These are phyloP conservation scores for Phytophthora pini DNA, from an alignment of 352 stramenopile species.

Conservation along the genomic window DNA sequence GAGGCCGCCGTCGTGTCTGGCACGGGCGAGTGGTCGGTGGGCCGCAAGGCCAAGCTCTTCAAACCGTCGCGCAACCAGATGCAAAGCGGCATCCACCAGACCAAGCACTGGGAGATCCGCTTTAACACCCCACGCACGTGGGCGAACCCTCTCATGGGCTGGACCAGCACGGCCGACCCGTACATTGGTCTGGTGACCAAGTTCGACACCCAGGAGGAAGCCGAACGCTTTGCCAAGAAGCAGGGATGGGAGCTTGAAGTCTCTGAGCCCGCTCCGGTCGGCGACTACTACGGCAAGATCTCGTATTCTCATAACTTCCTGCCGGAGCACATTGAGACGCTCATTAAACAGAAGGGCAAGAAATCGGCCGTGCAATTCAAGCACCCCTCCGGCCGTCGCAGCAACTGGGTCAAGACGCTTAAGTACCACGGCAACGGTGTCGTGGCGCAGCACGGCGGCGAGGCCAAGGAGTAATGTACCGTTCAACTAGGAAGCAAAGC, in stretches of 20 bases:
- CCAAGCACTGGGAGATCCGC: constrained; percentile 87
- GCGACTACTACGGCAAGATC: constrained; percentile 80
- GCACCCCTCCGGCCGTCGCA: constrained; percentile 75
- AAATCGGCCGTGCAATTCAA: constrained; percentile 79
- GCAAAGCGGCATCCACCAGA: constrained; percentile 85
- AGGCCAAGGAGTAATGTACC: constrained; percentile 69
- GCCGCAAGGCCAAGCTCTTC: constrained; percentile 76
- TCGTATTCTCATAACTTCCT: constrained; percentile 91
- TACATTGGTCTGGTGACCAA: constrained; percentile 86
- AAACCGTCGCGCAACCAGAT: constrained; percentile 85
- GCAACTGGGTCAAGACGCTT: constrained; percentile 90
- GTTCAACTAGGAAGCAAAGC: constrained; percentile 11
- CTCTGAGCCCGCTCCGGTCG: constrained; percentile 71
- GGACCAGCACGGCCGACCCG: constrained; percentile 90
- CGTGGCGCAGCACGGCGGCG: constrained; percentile 80
- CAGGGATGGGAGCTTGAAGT: constrained; percentile 89
- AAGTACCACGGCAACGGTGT: constrained; percentile 88
- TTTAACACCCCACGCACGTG: constrained; percentile 82
- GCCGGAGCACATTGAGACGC: constrained; percentile 70
- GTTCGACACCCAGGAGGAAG: constrained; percentile 91
- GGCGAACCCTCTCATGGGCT: constrained; percentile 96
- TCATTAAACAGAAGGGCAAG: constrained; percentile 85
- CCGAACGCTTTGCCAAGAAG: constrained; percentile 83
- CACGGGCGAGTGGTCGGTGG: constrained; percentile 63
- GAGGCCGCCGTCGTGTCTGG: constrained; percentile 72